These are phyloP conservation scores for Nicotiana tabacum DNA, from an alignment of 257 asterid genomes.

Conservation along the genomic window DNA sequence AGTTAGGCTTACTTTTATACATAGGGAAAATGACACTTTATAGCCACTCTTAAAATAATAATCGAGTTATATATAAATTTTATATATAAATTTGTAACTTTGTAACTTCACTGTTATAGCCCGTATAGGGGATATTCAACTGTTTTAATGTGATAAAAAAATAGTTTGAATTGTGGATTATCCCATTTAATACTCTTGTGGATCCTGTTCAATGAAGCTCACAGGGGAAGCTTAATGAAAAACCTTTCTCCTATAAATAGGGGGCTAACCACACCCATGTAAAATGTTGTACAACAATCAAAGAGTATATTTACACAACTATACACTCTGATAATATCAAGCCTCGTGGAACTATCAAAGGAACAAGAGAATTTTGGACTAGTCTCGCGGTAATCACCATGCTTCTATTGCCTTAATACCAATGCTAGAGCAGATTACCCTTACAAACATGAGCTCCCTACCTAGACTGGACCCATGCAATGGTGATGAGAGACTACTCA, in stretches of 20 bases:
- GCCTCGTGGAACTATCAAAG: not conserved
- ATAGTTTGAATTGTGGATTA: not conserved
- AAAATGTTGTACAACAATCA: slow-evolving; percentile 4
- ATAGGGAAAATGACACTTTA: no score
- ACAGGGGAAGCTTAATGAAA: not conserved
- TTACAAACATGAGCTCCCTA: not conserved
- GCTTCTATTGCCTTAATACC: not conserved
- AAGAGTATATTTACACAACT: slow-evolving; percentile 2
- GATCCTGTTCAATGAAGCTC: not conserved
- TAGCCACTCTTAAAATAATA: no score
- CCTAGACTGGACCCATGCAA: not conserved
- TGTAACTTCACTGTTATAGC: no score
- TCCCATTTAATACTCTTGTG: not conserved
- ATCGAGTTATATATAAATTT: no score
- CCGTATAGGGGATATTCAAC: no score
- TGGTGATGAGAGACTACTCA: not conserved
- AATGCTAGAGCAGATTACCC: not conserved
- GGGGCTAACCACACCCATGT: not conserved
- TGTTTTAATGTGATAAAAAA: no score
- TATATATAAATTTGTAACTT: no score
- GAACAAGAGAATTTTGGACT: not conserved
- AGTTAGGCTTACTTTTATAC: no score
- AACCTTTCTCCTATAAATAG: not conserved
- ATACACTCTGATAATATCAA: slow-evolving; percentile 6
- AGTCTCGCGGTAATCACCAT: not conserved